Evolutionary conservation across 169 alveolate species (phyloP), one percentile per base, ranked within the genome.

Genomic region (Cryptosporidium ubiquitum): DNA sequence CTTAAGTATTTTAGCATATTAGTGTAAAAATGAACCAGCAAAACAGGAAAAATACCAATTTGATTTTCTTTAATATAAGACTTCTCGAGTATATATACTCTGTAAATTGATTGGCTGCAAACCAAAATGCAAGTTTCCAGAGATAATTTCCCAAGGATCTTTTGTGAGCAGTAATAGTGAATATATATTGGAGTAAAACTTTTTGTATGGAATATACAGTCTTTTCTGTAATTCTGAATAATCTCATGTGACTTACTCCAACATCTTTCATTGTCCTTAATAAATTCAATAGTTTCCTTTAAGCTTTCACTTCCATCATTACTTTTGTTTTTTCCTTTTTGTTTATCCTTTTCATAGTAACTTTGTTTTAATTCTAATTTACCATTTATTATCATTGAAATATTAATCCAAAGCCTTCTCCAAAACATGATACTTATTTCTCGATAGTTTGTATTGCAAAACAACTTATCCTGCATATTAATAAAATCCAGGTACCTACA

Each of bases 401-500:
- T 47, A n/a, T 47, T 44, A 26, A 55, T 55, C 85, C 85, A 73
- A 57, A 73, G 26, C 42, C 29, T 73, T 42, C 42, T 73, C 85
- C 85, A 73, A 31, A 52, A 52, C 23, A 35, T 33, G 12, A 73
- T 3, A 73, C 71, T n/a, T 18, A 58, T n/a, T 12, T 37, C 35
- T 20, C 85, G 23, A 35, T 73, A 51, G 9, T 73, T 47, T 64
- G 35, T 49, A 18, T 52, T 70, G 35, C 66, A 84, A 49, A 39
- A 70, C 39, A 93, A 61, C 31, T 68, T 84, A 68, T 93, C 94
- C 12, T 85, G 92, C 94, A 93, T 92, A 3, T 75, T 35, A 20
- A 93, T 68, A 40, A 93, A 93, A 29, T 94, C 68, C 20, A 93
- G 68, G 60, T 94, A 95, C 44, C 96, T 70, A 37, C 92, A 93